Percentiles rank a stretch among this genome's conserved stretches.
phyloP scores from a whole-genome alignment of 225 moss, liverwort and hornwort species.

The Marchantia polymorpha region DNA sequence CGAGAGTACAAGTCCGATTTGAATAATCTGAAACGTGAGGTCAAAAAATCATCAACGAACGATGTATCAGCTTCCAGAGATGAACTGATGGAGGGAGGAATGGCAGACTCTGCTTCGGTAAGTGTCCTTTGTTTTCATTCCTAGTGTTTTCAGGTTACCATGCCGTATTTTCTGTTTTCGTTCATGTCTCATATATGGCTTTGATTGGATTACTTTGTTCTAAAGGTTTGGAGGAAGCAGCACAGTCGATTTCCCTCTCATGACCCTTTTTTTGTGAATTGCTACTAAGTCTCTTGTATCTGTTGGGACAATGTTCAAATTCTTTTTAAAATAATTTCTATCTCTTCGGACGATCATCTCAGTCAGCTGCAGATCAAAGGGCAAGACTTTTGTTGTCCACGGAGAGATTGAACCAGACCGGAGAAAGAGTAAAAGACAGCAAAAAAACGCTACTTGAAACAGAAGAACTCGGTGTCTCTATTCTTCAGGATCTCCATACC shows the following conservation, averaged over 20 bases:
- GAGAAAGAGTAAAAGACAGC: conserved; percentile 80
- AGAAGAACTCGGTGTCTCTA: conserved; percentile 81
- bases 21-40: conserved; percentile 64
- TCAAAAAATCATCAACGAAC: conserved; percentile 52
- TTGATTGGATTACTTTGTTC: not conserved
- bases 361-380: conserved; percentile 62
- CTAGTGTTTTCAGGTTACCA: too few species aligned
- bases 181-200: too few species aligned
- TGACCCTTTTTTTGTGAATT: too few species aligned
- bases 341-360: not conserved
- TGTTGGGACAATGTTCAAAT: too few species aligned
- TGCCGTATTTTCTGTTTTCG: too few species aligned
- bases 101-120: conserved; percentile 56
- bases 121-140: not conserved
- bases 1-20: conserved; percentile 71
- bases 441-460: conserved; percentile 65
- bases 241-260: too few species aligned
- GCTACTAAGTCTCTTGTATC: too few species aligned
- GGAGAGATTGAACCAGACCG: conserved; percentile 61
- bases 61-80: conserved; percentile 57
- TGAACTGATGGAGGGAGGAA: conserved; percentile 53
- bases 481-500: conserved; percentile 74
- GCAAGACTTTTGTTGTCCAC: conserved; percentile 59
- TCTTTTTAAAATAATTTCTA: not conserved
- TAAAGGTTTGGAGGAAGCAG: too few species aligned